Evolutionary conservation across 495 filamentous ascomycete species (phyloP).

Genomic region (Penicillium angulare): DNA sequence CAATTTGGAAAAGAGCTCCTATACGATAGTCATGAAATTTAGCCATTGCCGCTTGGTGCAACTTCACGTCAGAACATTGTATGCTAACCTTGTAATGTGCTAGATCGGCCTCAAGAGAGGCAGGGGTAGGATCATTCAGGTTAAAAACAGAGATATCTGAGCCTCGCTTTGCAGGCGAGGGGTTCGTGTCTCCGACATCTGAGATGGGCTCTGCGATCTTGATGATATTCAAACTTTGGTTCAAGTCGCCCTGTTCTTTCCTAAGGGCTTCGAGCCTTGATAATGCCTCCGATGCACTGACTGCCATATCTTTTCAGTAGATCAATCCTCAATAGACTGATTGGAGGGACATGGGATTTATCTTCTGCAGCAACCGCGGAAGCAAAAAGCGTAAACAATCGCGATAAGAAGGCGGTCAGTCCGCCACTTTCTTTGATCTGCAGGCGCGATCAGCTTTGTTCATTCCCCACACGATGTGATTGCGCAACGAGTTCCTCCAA

Average conservation of each 20-base stretch:
- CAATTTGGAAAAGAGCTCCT: slow-evolving; percentile 92
- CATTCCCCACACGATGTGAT: neutral
- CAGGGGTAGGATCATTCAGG: slow-evolving; percentile 67
- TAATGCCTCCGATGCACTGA: slow-evolving; percentile 29
- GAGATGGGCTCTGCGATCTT: slow-evolving; percentile 74
- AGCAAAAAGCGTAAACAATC: neutral
- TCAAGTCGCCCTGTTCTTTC: slow-evolving; percentile 47
- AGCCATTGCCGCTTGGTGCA: neutral
- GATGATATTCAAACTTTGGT: slow-evolving; percentile 62
- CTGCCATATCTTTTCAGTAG: slow-evolving; percentile 20
- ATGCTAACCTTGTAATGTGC: slow-evolving; percentile 69
- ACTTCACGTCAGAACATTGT: too few relatives aligned
- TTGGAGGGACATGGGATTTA: neutral
- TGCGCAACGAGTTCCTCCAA: neutral
- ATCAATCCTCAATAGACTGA: neutral
- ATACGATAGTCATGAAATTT: neutral
- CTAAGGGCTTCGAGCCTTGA: slow-evolving; percentile 40
- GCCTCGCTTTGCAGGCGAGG: slow-evolving; percentile 48
- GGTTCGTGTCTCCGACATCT: slow-evolving; percentile 29
- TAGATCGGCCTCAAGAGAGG: slow-evolving; percentile 79
- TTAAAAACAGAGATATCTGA: slow-evolving; percentile 66
- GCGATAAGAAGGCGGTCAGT: slow-evolving; percentile 2
- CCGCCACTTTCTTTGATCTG: neutral
- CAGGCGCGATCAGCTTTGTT: neutral
- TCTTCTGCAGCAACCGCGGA: neutral